Evolutionary conservation across 352 stramenopile species (phyloP), one percentile per base, ranked within the genome.

Genomic region (Globisporangium nunn): DNA sequence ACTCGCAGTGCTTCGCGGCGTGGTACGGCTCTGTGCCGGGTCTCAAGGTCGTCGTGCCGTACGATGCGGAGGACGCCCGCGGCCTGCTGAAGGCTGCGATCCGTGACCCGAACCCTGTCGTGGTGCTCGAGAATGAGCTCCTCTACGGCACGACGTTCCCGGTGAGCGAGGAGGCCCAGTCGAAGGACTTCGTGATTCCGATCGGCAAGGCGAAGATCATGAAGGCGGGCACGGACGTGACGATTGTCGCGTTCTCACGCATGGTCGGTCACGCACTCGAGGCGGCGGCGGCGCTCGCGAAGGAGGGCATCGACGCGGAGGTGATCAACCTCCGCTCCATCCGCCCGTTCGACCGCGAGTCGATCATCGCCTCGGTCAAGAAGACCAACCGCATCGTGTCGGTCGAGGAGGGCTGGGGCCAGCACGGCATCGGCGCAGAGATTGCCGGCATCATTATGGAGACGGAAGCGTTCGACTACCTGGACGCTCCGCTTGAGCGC

Each of bases 131-230:
- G 82, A 98, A 99, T 73, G 98, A 99, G 78, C 81, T 99, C 17
- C 78, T 99, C 70, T 99, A 99, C 75, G 90, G 97, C 58, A 89
- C 97, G 28, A 85, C 87, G 60, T 99, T 99, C 77, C 94, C 95
- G n/a, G 90, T 99, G 71, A 96, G 77, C 49, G 97, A 99, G 57
- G 97, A 98, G 75, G 96, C 92, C 11, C 90, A 98, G 78, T 72
- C 75, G 47, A 96, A 97, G 62, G 98, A 99, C 78, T 99, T 98
- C 67, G 71, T 98, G 18, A 85, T 99, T 29, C 91, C 96, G 28
- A 98, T 99, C 63, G 97, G 97, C 59, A 98, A 99, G 87, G 97
- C 96, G 64, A 99, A 99, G 82, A 96, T 99, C 69, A 98, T 98
- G 85, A 91, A 92, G 81, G 60, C 65, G 4, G 98, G 98, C 65